Base-by-base conservation (phyloP, 2,329 filamentous ascomycete genomes). In the Aureobasidium zeae region DNA sequence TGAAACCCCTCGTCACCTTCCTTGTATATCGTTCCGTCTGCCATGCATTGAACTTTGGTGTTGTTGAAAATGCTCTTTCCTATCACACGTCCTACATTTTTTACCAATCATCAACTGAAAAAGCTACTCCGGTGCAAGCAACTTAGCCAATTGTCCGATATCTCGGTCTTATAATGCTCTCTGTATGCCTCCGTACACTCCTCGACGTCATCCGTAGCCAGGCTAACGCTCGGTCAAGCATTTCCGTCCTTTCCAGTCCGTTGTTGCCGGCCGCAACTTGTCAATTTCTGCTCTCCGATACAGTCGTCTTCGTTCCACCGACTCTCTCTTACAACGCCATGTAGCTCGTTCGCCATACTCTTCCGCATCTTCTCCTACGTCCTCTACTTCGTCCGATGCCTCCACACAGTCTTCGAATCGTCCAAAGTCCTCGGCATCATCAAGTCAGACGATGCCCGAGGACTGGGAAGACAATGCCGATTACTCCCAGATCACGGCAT, bases 391-490 rank as follows among this genome's bases (percentile, higher is more conserved):
- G 3, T 42, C 47, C 26, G 13, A 48, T n/a, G 31, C 36, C 8
- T 43, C 48, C 8, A 36, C 41, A 26, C 16, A 42, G 10, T 28
- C 45, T 4, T 21, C 39, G 5, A 26, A 29, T 5, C 39, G 15
- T 26, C 30, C 39, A 15, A 29, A 34, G 15, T 43, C 39, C 12
- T 43, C 39, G 6, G 39, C 39, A 15, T 20, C 39, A 13, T 22
- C 39, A n/a, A 28, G 29, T 15, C 52, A 56, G 33, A 59, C 57
- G 19, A 58, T 70, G 36, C 66, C 71, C 8, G 56, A 66, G 12
- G 77, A 81, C 55, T 89, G 84, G 85, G 84, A 91, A 56, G 78
- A 85, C 45, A 77, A 84, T 51, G 76, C 79, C 11, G 74, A 86
- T 52, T 76, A 79, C 48, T 72, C 77, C 49, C 29, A 34, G 12